These are phyloP conservation scores for Cucurbita ficifolia DNA, from an alignment of 306 rosid species.

Conservation along the genomic window DNA sequence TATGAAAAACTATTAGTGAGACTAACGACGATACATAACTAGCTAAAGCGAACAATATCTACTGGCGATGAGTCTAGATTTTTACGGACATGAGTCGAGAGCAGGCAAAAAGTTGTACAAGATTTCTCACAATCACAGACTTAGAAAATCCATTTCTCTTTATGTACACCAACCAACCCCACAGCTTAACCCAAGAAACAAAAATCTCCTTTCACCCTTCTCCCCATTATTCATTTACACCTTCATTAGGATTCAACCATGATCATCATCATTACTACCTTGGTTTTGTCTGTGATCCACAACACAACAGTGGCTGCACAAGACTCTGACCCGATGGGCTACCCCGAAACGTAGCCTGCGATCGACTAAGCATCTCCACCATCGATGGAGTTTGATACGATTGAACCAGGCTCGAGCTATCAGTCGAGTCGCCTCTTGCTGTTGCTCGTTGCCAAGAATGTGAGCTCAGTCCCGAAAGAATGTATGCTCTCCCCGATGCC, in stretches of 20 bases:
- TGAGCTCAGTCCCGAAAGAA: conserved; percentile 93
- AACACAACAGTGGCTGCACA: conserved; percentile 53
- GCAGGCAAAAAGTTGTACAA: conserved; percentile 33
- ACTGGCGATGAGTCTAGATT: too few species aligned
- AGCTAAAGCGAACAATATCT: too few species aligned
- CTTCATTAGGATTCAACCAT: conserved; percentile 14
- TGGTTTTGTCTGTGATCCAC: conserved; percentile 60
- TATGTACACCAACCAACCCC: conserved; percentile 56
- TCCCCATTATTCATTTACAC: conserved; percentile 65
- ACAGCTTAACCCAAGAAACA: conserved; percentile 24
- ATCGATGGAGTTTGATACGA: conserved; percentile 92
- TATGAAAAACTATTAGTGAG: too few species aligned
- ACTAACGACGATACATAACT: too few species aligned
- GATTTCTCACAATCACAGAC: conserved; percentile 18
- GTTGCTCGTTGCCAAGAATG: conserved; percentile 99
- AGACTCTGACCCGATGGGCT: conserved; percentile 82
- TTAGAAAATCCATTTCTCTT: conserved; percentile 36
- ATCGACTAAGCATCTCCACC: conserved; percentile 92
- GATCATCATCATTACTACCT: conserved; percentile 39
- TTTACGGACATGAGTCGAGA: too few species aligned
- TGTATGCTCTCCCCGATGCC: conserved; percentile 94
- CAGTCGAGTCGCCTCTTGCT: conserved; percentile 91
- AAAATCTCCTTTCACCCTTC: conserved; percentile 34
- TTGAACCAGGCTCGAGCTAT: conserved; percentile 70
- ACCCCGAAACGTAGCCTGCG: conserved; percentile 67